Evolutionary conservation across 164 flowering plant species (phyloP).

Genomic region (Dillenia suffruticosa): DNA sequence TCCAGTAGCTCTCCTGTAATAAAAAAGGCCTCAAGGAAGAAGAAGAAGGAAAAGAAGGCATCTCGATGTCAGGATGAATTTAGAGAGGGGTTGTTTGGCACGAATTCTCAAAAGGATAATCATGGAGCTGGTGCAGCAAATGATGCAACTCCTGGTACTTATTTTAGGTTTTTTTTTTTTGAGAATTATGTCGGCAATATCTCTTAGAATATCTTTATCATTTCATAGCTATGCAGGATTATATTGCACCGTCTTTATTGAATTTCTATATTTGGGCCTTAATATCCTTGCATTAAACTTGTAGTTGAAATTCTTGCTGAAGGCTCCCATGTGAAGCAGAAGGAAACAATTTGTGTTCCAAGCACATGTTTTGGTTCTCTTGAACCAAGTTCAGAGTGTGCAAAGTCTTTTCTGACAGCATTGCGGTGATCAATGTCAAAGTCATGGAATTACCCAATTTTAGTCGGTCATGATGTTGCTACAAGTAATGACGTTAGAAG

Average conservation of each 20-base stretch:
- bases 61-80: constrained; percentile 5
- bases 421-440: constrained; percentile 33
- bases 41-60: constrained; percentile 12
- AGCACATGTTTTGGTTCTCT: constrained; percentile 13
- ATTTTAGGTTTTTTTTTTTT: neutral
- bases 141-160: constrained; percentile 29
- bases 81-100: constrained; percentile 1
- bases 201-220: neutral
- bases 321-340: constrained; percentile 12
- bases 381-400: constrained; percentile 18
- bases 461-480: constrained; percentile 15
- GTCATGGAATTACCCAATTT: constrained; percentile 6
- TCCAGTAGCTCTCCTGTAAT: constrained; percentile 89
- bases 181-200: constrained; percentile 1
- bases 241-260: neutral
- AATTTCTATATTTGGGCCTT: neutral
- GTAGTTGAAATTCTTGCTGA: constrained; percentile 25
- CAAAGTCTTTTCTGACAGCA: constrained; percentile 46
- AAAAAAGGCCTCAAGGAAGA: constrained; percentile 41
- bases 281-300: constrained; percentile 15
- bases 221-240: too few relatives aligned
- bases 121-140: constrained; percentile 6
- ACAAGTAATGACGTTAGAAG: constrained; percentile 15
- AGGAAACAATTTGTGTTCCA: constrained; percentile 8
- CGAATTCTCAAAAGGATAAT: constrained; percentile 16